Conservation (phyloP, 2,329 filamentous ascomycete genomes). For the Cercospora sesami region DNA sequence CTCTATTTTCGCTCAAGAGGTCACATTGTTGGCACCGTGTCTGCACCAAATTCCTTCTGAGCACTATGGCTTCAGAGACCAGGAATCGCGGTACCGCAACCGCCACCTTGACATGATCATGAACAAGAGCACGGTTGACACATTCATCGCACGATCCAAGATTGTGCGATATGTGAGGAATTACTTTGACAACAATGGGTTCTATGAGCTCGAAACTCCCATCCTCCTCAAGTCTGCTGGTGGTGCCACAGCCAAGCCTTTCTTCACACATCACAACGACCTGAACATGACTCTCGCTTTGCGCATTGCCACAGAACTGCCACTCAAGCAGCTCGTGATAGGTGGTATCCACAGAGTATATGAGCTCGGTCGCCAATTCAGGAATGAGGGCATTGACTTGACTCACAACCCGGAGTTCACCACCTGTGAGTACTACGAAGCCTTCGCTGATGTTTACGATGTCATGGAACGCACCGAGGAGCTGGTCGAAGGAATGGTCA, state of each 20-base stretch:
- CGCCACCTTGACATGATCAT: slow-evolving; percentile 95
- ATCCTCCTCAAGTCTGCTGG: slow-evolving; percentile 97
- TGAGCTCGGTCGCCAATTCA: slow-evolving; percentile 92
- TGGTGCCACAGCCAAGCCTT: slow-evolving; percentile 92
- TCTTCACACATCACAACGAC: slow-evolving; percentile 95
- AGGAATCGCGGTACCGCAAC: slow-evolving; percentile 89
- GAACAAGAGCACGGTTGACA: slow-evolving; percentile 82
- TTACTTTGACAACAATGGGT: slow-evolving; percentile 82
- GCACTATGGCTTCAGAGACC: slow-evolving; percentile 92
- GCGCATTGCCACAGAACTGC: slow-evolving; percentile 91
- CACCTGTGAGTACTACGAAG: slow-evolving; percentile 95
- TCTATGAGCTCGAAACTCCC: slow-evolving; percentile 92
- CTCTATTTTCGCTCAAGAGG: slow-evolving; percentile 85
- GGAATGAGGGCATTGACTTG: slow-evolving; percentile 86
- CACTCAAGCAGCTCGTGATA: slow-evolving; percentile 94
- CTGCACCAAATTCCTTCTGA: slow-evolving; percentile 86
- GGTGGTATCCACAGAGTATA: slow-evolving; percentile 94
- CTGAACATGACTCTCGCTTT: slow-evolving; percentile 92
- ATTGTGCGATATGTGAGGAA: slow-evolving; percentile 85
- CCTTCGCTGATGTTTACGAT: slow-evolving; percentile 81
- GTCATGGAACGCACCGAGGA: slow-evolving; percentile 90
- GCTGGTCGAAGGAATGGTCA: slow-evolving; percentile 84
- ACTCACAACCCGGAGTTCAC: slow-evolving; percentile 99
- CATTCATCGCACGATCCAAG: slow-evolving; percentile 81
- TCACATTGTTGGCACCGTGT: slow-evolving; percentile 85